Base-by-base conservation (phyloP, 2,329 filamentous ascomycete species). In the Thelonectria rubi region DNA sequence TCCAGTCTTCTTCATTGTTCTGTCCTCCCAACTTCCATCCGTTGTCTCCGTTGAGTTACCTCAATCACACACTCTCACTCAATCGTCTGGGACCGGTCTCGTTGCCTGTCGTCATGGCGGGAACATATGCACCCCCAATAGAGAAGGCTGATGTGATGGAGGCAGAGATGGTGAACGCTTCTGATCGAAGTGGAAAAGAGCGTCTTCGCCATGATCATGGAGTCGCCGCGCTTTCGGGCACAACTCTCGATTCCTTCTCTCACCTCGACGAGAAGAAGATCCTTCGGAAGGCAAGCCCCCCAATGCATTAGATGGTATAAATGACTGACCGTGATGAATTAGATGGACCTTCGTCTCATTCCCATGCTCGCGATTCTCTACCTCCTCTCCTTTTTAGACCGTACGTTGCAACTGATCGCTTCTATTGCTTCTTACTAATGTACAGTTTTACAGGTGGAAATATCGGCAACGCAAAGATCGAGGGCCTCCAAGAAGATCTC, bases 321-420 rank as follows among this genome's bases (percentile, higher is more conserved):
- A 39, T 32, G 6, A 46, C 55, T 69, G 45, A 71, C 58, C 14
- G 5, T 45, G 24, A 39, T 32, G 3, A 5, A 15, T 3, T 24
- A 84, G 81, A 84, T 85, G 79, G 83, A 85, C 55, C 63, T 81
- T 20, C 81, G 79, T 3, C 69, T 86, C 20, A 82, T 85, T 14
- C 87, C 87, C 0, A 83, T 84, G 89, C 71, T 95, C 83, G 81
- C 91, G 10, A 50, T 86, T 24, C 80, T 92, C 1, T 92, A 91
- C 68, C 79, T 92, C 0, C 80, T 92, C 1, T 89, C 87, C 24
- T 92, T 90, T 71, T 81, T 92, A 21, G 89, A 92, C 72, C 81
- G 82, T 79, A 65, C 70, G 77, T 70, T 17, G 2, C 30, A 12
- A n/a, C 18, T 12, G 10, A 3, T 17, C 24, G 11, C 43, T 24